phyloP scores from a whole-genome alignment of 768 basidiomycete genomes.

The Panellus pusillus region DNA sequence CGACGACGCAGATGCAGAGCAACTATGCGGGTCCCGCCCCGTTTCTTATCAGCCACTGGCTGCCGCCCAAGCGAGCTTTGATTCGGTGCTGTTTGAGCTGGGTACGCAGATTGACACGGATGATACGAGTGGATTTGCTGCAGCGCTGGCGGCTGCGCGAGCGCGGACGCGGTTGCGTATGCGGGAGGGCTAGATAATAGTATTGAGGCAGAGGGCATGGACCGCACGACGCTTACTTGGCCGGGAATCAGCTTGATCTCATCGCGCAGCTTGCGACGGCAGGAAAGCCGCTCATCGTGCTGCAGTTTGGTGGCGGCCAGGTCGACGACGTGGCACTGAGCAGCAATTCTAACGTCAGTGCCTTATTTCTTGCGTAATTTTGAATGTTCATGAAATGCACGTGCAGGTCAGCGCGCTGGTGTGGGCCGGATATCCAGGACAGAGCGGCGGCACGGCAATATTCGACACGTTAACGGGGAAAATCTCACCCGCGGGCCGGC shows the following conservation, averaged over 20 bases:
- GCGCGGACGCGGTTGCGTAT: slow-evolving; percentile 51
- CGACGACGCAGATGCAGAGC: slow-evolving; percentile 57
- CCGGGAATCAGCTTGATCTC: slow-evolving; percentile 55
- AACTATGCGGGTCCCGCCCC: slow-evolving; percentile 57
- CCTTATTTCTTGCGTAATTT: not conserved
- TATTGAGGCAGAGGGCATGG: slow-evolving; percentile 48
- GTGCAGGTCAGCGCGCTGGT: slow-evolving; percentile 45
- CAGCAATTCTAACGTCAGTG: slow-evolving; percentile 37
- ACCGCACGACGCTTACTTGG: slow-evolving; percentile 51
- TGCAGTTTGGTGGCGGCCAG: slow-evolving; percentile 60
- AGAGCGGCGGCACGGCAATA: slow-evolving; percentile 53
- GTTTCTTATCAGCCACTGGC: slow-evolving; percentile 51
- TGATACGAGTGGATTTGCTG: slow-evolving; percentile 45
- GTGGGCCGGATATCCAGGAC: slow-evolving; percentile 60
- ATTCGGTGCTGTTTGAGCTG: slow-evolving; percentile 40
- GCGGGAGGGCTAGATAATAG: slow-evolving; percentile 53
- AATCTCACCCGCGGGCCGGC: slow-evolving; percentile 52
- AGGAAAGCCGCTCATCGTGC: slow-evolving; percentile 51
- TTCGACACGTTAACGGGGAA: slow-evolving; percentile 54
- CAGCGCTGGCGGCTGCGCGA: slow-evolving; percentile 49
- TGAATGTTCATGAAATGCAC: not conserved
- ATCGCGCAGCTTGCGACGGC: slow-evolving; percentile 41
- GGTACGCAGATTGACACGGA: slow-evolving; percentile 43
- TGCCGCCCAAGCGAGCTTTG: slow-evolving; percentile 45
- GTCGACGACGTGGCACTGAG: slow-evolving; percentile 49